Percentiles rank a stretch among this genome's conserved stretches.
Conservation (phyloP, 495 filamentous ascomycete species). For the Trichoderma reesei region DNA sequence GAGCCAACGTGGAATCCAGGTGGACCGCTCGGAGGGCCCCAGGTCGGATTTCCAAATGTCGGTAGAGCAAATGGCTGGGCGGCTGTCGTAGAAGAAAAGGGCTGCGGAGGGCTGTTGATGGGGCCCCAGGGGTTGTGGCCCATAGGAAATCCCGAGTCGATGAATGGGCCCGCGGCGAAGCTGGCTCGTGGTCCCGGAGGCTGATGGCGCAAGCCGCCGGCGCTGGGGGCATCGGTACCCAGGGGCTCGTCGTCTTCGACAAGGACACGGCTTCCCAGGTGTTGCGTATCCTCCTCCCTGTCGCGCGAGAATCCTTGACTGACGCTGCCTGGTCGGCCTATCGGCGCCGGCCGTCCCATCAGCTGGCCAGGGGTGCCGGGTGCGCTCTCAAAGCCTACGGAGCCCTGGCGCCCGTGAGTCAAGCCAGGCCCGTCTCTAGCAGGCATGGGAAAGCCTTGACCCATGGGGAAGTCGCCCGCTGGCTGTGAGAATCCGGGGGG, state of each 20-base stretch:
- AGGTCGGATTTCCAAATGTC: slow-evolving; percentile 15
- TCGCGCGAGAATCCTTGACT: slow-evolving; percentile 37
- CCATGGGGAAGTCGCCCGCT: slow-evolving; percentile 32
- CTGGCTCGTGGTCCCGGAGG: slow-evolving; percentile 12
- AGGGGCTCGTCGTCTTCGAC: slow-evolving; percentile 42
- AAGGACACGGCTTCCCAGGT: slow-evolving; percentile 90
- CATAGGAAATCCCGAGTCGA: slow-evolving; percentile 18
- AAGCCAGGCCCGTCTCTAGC: slow-evolving; percentile 22
- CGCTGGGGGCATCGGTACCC: background rate
- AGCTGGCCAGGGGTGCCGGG: slow-evolving; percentile 43
- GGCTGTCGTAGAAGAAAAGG: background rate
- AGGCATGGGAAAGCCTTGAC: slow-evolving; percentile 25
- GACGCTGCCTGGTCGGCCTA: slow-evolving; percentile 76
- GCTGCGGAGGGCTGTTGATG: background rate
- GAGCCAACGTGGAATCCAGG: slow-evolving; percentile 18
- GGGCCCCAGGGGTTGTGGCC: slow-evolving; percentile 22
- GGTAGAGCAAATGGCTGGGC: slow-evolving; percentile 14
- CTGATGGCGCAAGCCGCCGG: background rate
- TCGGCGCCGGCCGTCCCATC: slow-evolving; percentile 73
- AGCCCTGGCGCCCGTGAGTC: slow-evolving; percentile 37
- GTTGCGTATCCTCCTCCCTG: slow-evolving; percentile 63
- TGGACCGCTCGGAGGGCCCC: slow-evolving; percentile 20
- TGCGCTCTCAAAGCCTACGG: slow-evolving; percentile 32
- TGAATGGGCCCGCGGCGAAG: slow-evolving; percentile 19
- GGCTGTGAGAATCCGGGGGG: slow-evolving; percentile 45